Percentiles rank a stretch among this genome's conserved stretches.
Evolutionary conservation across 139 green algal genomes (phyloP).

Genomic region (Pleodorina starrii): DNA sequence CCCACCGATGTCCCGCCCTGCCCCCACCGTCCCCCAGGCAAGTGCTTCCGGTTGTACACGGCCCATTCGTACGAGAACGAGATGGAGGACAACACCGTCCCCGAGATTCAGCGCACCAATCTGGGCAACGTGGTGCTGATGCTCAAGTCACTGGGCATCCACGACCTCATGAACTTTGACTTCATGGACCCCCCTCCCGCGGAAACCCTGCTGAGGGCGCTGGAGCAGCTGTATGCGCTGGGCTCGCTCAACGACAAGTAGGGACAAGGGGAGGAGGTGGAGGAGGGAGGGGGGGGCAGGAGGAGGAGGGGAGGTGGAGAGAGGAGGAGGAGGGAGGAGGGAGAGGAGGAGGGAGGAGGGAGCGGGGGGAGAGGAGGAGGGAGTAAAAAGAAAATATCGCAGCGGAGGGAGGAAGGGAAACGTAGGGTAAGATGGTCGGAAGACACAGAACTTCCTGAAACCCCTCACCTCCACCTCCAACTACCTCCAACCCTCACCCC

Average conservation of each 20-base stretch:
- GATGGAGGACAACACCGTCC: slow-evolving; percentile 97
- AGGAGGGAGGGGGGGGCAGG: background rate
- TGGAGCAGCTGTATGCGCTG: slow-evolving; percentile 98
- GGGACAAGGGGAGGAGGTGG: background rate
- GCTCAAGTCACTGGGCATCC: slow-evolving; percentile 94
- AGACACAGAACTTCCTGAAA: too few species aligned
- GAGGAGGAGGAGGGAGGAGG: background rate
- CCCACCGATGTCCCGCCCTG: background rate
- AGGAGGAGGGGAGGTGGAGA: background rate
- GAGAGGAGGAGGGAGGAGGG: background rate
- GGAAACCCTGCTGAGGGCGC: slow-evolving; percentile 92
- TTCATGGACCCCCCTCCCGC: slow-evolving; percentile 94
- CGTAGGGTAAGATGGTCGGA: too few species aligned
- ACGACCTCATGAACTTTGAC: slow-evolving; percentile 94
- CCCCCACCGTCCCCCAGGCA: slow-evolving; percentile 72
- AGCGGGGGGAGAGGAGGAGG: background rate
- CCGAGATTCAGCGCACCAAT: slow-evolving; percentile 98
- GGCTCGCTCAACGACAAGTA: slow-evolving; percentile 94
- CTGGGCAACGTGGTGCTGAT: slow-evolving; percentile 87
- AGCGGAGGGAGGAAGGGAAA: too few species aligned
- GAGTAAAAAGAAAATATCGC: background rate
- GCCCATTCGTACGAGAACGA: slow-evolving; percentile 95
- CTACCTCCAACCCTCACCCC: too few species aligned
- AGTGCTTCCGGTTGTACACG: slow-evolving; percentile 98
- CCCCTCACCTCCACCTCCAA: too few species aligned